Percentiles rank a stretch among this genome's conserved stretches.
These are phyloP conservation scores for Piper longum DNA, from an alignment of 164 flowering plant species.

Conservation along the genomic window DNA sequence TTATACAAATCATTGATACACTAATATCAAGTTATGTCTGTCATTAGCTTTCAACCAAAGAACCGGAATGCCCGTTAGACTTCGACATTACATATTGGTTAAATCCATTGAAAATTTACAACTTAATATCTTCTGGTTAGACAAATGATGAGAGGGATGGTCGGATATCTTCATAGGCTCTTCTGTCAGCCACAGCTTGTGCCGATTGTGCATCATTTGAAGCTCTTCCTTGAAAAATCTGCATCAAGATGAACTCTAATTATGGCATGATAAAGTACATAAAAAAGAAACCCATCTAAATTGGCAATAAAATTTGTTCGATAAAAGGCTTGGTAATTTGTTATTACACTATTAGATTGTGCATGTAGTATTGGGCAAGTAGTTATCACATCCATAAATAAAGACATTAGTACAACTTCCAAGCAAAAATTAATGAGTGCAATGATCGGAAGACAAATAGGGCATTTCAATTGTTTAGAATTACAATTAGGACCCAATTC, in stretches of 20 bases:
- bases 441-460: too few species aligned
- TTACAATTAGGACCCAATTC: too few species aligned
- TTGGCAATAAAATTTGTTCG: too few species aligned
- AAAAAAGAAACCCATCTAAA: too few species aligned
- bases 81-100: neutral
- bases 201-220: conserved; percentile 29
- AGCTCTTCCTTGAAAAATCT: conserved; percentile 57
- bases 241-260: conserved; percentile 3
- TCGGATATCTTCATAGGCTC: conserved; percentile 52
- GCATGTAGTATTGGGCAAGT: too few species aligned
- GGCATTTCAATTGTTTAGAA: too few species aligned
- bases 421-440: too few species aligned
- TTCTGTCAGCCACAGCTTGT: conserved; percentile 38
- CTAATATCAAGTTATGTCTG: neutral
- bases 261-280: neutral
- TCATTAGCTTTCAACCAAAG: neutral
- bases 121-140: conserved; percentile 35
- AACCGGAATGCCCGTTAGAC: neutral
- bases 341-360: too few species aligned
- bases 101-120: conserved; percentile 15
- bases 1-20: neutral
- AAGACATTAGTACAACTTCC: too few species aligned
- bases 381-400: too few species aligned
- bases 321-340: too few species aligned
- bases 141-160: conserved; percentile 36